These are phyloP conservation scores for Yarrowia sp. DNA, from an alignment of 805 yeast species.

Conservation along the genomic window DNA sequence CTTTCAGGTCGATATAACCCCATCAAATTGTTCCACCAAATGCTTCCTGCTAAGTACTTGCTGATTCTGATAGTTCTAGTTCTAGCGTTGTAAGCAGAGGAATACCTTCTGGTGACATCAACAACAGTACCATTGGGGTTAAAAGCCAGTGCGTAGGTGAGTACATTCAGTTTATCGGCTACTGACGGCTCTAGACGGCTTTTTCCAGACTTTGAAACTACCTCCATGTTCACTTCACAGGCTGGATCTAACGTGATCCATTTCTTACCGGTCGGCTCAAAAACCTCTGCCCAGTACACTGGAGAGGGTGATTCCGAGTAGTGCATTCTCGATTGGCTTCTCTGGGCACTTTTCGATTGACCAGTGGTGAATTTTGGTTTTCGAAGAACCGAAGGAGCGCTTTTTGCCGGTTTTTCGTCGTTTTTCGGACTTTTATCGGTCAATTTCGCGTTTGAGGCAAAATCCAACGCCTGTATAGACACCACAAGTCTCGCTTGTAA, in stretches of 20 bases:
- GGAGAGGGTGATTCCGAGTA: conserved; percentile 49
- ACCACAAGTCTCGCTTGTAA: conserved; percentile 71
- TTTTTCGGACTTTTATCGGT: neutral
- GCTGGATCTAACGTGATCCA: conserved; percentile 91
- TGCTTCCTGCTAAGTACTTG: conserved; percentile 51
- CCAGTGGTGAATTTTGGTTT: conserved; percentile 13
- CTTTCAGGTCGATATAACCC: conserved; percentile 35
- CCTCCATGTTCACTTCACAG: conserved; percentile 61
- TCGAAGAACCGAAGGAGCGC: neutral
- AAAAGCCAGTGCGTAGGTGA: conserved; percentile 75
- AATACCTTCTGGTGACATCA: conserved; percentile 85
- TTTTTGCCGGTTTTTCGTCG: neutral
- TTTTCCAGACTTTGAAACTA: conserved; percentile 47
- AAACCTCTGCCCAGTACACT: conserved; percentile 89
- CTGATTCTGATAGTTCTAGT: conserved; percentile 72
- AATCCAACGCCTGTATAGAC: conserved; percentile 90
- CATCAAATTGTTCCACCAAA: conserved; percentile 60
- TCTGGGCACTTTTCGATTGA: conserved; percentile 9
- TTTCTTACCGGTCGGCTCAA: conserved; percentile 67
- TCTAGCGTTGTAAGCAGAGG: conserved; percentile 66
- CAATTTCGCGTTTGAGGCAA: conserved; percentile 42
- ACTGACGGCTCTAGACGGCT: conserved; percentile 72
- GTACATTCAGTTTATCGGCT: conserved; percentile 53
- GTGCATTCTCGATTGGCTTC: conserved; percentile 4
- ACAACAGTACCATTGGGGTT: conserved; percentile 62